phyloP scores from a whole-genome alignment of 164 flowering plant species.

The Hamamelis virginiana region DNA sequence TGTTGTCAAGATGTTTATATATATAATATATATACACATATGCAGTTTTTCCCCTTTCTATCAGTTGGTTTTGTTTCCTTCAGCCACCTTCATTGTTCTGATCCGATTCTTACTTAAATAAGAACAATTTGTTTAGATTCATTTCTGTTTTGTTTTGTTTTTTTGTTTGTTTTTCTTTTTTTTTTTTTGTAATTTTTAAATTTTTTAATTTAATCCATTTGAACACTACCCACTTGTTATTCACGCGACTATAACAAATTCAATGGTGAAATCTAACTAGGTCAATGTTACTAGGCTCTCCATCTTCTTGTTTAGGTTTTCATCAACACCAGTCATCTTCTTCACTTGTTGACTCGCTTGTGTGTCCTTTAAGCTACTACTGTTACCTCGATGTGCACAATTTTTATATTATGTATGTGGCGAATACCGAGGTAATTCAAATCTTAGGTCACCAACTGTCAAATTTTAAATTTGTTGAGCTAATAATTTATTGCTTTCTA shows the following conservation, averaged over 20 bases:
- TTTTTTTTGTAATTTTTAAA: too few species aligned
- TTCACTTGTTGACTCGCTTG: neutral
- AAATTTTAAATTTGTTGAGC: neutral
- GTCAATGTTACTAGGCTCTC: neutral
- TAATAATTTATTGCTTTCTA: neutral
- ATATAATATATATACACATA: too few species aligned
- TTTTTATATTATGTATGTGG: neutral
- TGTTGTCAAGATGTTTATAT: too few species aligned
- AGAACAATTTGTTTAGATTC: too few species aligned
- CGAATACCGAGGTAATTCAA: too few species aligned
- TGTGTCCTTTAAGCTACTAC: neutral
- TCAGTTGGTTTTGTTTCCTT: too few species aligned
- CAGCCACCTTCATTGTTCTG: too few species aligned
- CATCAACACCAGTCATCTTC: neutral
- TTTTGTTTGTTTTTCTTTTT: too few species aligned
- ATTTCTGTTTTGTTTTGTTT: too few species aligned
- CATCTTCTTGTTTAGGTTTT: neutral
- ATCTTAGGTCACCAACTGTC: neutral
- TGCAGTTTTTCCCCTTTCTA: too few species aligned
- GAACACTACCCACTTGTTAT: neutral
- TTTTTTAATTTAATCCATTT: too few species aligned
- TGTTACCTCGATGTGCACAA: neutral
- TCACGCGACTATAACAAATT: neutral
- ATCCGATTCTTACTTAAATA: too few species aligned
- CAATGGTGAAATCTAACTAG: neutral